Base-by-base conservation (phyloP, 2,329 filamentous ascomycete species). In the Fusarium verticillioides region DNA sequence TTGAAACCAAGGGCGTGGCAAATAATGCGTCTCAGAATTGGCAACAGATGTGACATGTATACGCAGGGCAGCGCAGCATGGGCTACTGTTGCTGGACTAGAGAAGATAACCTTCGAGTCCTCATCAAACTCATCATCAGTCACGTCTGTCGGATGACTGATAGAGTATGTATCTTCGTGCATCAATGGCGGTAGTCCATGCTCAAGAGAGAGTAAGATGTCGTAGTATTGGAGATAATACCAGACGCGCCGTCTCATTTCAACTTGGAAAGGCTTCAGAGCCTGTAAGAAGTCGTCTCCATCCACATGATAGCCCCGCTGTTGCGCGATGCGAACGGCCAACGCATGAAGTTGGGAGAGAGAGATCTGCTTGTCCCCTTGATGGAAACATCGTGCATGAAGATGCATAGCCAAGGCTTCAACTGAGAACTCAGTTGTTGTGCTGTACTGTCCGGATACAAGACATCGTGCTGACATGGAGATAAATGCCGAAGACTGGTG, bases 61-160 rank as follows among this genome's bases (percentile, higher is more conserved):
- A 72, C 50, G 21, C 44, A 63, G 1, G 57, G 26, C 7, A 66
- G 49, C 9, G 63, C 44, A 3, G 23, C 9, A 23, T 65, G 19
- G 10, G 53, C 5, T 12, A 58, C 64, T 18, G 47, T 40, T 2
- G 12, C 7, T 16, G 47, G 52, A 2, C 53, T 66, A 4, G 63
- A 28, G 18, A 26, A 28, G 11, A 73, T 2, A 9, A 23, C 19
- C 0, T 37, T 12, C 2, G 46, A 40, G 16, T 57, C 56, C 1
- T 70, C 65, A 13, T 73, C 70, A 15, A 66, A 70, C 8, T 70
- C 70, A 9, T 73, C 70, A 15, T 73, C 70, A 3, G 30, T 49
- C 2, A 49, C 5, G 10, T 65, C 49, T 12, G 47, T 65, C 3
- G 70, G 68, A 19, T 69, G 60, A 1, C 34, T 7, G 9, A 44